Evolutionary conservation across 768 basidiomycete species (phyloP), one percentile per base, ranked within the genome.

Genomic region (Suillus americanus): DNA sequence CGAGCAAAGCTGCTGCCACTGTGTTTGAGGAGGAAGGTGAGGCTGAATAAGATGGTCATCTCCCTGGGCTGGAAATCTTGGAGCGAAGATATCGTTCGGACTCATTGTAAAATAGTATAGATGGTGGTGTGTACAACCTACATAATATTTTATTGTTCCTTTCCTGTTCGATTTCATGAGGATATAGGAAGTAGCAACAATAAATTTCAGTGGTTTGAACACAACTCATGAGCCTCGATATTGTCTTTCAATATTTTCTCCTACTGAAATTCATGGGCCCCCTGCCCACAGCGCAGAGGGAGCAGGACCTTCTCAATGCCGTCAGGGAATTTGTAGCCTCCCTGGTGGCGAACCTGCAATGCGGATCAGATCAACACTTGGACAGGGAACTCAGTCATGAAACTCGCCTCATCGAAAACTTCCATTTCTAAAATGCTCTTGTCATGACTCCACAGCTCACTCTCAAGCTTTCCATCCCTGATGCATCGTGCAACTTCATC

Each of bases 401-500:
- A 18, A 66, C 77, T 51, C 14, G 83, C 82, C 76, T 80, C 75
- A 66, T 85, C 85, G 66, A 86, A 85, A 55, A 83, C 78, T 61
- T 80, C 77, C 78, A 84, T 85, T 60, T 80, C 76, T 25, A 86
- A 71, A 62, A 80, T 68, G 62, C 81, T 83, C 73, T 85, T 83
- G 35, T 81, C 79, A 66, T 78, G 80, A 2, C 78, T 76, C 81
- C 83, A 84, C 33, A 77, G 55, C 4, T 79, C 78, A 66, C 82
- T 82, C 75, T 85, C 78, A 23, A 78, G 66, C 74, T 82, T 83
- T 20, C 83, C 81, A 59, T 82, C 83, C 28, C 78, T 64, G 30
- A 84, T 68, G 64, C 80, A 81, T 25, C 81, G 67, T 8, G 80
- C 84, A 38, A 82, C 82, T 57, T 85, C 83, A 66, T 85, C 83